A percentile compares a stretch with the other conserved stretches of the same genome.
phyloP scores from a whole-genome alignment of 2,329 filamentous ascomycete species.

The Parastagonospora avenae region DNA sequence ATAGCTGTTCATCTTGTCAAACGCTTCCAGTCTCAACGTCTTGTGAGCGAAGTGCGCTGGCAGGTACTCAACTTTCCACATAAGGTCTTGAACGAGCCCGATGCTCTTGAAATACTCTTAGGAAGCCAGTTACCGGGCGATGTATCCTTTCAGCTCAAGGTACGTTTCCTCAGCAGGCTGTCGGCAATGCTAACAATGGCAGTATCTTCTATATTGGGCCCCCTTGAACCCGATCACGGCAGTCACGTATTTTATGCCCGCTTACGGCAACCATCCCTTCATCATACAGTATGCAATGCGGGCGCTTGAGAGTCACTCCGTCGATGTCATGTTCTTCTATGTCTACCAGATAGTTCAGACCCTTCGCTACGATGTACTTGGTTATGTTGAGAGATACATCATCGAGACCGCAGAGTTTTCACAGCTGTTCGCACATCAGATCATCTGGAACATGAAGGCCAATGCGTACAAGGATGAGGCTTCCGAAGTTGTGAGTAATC shows the following conservation, averaged over 20 bases:
- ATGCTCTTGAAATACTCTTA: slow-evolving; percentile 81
- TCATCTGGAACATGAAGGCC: slow-evolving; percentile 99
- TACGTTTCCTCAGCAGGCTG: slow-evolving; percentile 40
- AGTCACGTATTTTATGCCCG: slow-evolving; percentile 89
- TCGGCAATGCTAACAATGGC: slow-evolving; percentile 10
- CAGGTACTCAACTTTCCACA: slow-evolving; percentile 82
- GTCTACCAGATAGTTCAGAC: slow-evolving; percentile 98
- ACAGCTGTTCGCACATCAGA: slow-evolving; percentile 98
- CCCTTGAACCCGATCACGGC: slow-evolving; percentile 92
- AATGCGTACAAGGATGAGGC: slow-evolving; percentile 99
- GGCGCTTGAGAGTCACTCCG: slow-evolving; percentile 87
- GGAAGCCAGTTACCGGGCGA: slow-evolving; percentile 77
- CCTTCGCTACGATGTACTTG: slow-evolving; percentile 87
- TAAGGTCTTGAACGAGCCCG: slow-evolving; percentile 78
- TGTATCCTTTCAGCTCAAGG: slow-evolving; percentile 83
- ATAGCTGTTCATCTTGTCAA: slow-evolving; percentile 84
- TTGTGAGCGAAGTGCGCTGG: slow-evolving; percentile 78
- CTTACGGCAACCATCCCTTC: slow-evolving; percentile 89
- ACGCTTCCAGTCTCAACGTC: slow-evolving; percentile 75
- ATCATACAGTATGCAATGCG: slow-evolving; percentile 97
- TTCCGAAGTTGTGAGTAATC: slow-evolving; percentile 70
- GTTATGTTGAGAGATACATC: slow-evolving; percentile 96
- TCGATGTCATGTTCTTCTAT: slow-evolving; percentile 99
- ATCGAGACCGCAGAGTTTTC: slow-evolving; percentile 96
- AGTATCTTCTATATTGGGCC: slow-evolving; percentile 92